A percentile compares a stretch with the other conserved stretches of the same genome.
Evolutionary conservation across 805 yeast genomes (phyloP).

Genomic region (Yarrowia sp.): DNA sequence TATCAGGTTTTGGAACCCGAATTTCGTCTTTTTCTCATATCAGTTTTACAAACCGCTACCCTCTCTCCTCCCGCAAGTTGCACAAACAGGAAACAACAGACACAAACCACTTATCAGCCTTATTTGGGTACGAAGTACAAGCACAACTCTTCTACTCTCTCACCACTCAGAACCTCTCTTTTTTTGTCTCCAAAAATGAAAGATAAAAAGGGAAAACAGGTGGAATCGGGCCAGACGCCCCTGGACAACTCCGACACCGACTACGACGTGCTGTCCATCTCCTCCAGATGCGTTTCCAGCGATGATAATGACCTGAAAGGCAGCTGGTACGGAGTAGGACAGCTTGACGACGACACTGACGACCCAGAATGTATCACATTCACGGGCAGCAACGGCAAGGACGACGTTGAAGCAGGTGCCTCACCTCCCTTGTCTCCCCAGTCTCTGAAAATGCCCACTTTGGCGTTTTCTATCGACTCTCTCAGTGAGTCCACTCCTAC

Average conservation of each 20-base stretch:
- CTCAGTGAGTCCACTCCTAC: conserved; percentile 34
- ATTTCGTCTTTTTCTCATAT: not conserved
- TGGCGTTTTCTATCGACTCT: conserved; percentile 29
- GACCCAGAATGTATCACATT: conserved; percentile 15
- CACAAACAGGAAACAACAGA: not conserved
- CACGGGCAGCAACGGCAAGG: not conserved
- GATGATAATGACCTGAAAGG: conserved; percentile 26
- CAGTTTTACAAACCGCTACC: too few species aligned
- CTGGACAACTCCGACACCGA: conserved; percentile 37
- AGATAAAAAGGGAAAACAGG: conserved; percentile 20
- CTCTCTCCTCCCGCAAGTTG: too few species aligned
- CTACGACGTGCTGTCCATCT: conserved; percentile 29
- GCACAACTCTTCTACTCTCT: not conserved
- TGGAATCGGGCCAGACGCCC: conserved; percentile 4
- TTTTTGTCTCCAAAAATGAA: not conserved
- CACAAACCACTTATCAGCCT: conserved; percentile 14
- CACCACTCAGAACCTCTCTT: not conserved
- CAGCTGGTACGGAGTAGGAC: conserved; percentile 31
- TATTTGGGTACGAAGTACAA: not conserved
- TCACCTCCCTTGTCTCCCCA: conserved; percentile 28
- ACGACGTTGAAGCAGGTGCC: not conserved
- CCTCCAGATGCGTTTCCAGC: conserved; percentile 30
- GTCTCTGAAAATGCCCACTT: conserved; percentile 28
- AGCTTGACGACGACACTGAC: conserved; percentile 30
- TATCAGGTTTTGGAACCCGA: not conserved